Evolutionary conservation across 345 rosid species (phyloP).

Genomic region (Ceriops zippeliana): DNA sequence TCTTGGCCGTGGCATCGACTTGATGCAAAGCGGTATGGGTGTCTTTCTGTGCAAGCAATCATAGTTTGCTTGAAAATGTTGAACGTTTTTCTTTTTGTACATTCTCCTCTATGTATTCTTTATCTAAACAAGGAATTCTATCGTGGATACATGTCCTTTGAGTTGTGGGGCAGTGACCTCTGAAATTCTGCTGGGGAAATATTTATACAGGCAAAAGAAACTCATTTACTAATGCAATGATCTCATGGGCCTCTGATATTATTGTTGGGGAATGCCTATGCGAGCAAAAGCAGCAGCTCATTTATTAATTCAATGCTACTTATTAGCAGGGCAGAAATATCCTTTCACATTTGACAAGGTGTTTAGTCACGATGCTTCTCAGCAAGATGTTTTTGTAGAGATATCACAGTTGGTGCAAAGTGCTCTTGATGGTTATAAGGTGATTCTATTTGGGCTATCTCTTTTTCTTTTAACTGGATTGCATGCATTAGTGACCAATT

Average conservation of each 20-base stretch:
- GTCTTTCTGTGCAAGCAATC: background rate
- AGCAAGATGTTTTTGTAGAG: slow-evolving; percentile 82
- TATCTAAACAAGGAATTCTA: no score
- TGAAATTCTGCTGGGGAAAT: no score
- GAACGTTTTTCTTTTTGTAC: no score
- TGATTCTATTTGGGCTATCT: slow-evolving; percentile 6
- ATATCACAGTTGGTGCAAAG: slow-evolving; percentile 94
- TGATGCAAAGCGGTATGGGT: slow-evolving; percentile 67
- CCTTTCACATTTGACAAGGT: slow-evolving; percentile 95
- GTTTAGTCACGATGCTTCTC: slow-evolving; percentile 76
- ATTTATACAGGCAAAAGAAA: no score
- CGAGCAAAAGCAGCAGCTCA: background rate
- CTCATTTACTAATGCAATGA: no score
- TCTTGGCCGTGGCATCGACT: slow-evolving; percentile 72
- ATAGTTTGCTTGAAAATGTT: background rate
- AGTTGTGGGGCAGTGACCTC: no score
- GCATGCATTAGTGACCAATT: no score
- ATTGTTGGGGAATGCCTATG: background rate
- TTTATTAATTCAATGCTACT: slow-evolving; percentile 6
- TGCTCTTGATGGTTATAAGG: slow-evolving; percentile 98
- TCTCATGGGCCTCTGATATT: background rate
- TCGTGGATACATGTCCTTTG: no score
- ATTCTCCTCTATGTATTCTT: no score
- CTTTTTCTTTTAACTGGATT: no score
- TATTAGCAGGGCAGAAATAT: slow-evolving; percentile 60